Base-by-base conservation (phyloP, 23 red algal species). In the Gracilaria caudata region DNA sequence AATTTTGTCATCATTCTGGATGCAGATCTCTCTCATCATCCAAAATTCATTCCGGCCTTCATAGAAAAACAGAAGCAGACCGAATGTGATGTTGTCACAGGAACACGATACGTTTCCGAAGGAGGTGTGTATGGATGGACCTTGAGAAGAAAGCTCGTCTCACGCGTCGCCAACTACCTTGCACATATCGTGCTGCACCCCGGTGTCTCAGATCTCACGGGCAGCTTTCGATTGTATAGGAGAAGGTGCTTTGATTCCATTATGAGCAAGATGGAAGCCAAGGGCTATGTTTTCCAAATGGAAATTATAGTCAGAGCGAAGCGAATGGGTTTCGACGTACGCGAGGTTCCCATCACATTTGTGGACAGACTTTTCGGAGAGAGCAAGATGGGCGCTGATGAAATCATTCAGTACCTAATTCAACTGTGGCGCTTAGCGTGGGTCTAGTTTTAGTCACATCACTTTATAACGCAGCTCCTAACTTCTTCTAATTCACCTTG, bases 271-370 rank as follows among this genome's bases (percentile, higher is more conserved):
- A 86, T 93, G 44, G 77, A 80, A 44, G 83, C 88, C 16, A 81
- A 51, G 9, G 96, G 96, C 0, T 98, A 95, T 54, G 93, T 95
- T 6, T 98, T 98, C 65, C 96, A 98, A 57, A 95, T 98, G 96
- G 96, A 98, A 38, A 87, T 95, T 20, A 95, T 98, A 17, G 96
- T 98, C 36, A 80, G 93, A 6, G 96, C 96, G 68, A 79, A 53
- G 43, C 77, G 82, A 86, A 74, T 93, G 68, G 85, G 90, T 1
- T 95, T 63, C 13, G 68, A 35, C 26, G 76, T 95, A 21, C 82
- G 72, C 19, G 92, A 98, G 63, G 92, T 98, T 25, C 96, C 96
- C 72, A 98, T 98, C 44, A 94, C 92, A n/a, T 98, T 98, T 85
- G 94, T 98, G 0, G 96, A 98, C 78, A 85, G 96, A 53, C 51